phyloP scores from a whole-genome alignment of 805 yeast species.

The Metschnikowia vanudenii region DNA sequence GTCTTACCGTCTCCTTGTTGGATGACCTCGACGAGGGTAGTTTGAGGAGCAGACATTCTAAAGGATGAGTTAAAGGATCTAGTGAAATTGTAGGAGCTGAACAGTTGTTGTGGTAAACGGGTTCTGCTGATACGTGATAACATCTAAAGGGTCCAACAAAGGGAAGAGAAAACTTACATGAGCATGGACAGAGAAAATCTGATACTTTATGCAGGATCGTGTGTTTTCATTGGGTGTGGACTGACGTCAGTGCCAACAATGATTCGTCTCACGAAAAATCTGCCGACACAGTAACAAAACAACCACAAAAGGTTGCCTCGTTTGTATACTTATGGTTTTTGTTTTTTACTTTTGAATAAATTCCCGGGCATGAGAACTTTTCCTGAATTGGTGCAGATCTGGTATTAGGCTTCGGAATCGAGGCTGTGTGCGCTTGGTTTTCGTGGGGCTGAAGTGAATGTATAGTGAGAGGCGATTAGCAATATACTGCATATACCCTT shows the following conservation, averaged over 20 bases:
- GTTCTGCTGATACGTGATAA: slow-evolving; percentile 13
- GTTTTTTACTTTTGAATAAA: neutral
- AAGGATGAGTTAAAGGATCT: slow-evolving; percentile 9
- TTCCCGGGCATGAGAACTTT: neutral
- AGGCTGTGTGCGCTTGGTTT: slow-evolving; percentile 8
- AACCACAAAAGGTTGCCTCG: no score
- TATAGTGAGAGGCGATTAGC: slow-evolving; percentile 1
- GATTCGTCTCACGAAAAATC: neutral
- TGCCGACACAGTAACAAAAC: no score
- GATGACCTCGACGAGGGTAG: slow-evolving; percentile 42
- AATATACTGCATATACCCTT: slow-evolving; percentile 5
- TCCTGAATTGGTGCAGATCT: neutral
- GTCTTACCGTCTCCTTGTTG: slow-evolving; percentile 78
- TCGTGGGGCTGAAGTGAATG: slow-evolving; percentile 3
- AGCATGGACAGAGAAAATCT: neutral
- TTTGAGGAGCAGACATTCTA: slow-evolving; percentile 39
- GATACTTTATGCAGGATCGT: slow-evolving; percentile 2
- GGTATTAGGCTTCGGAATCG: neutral
- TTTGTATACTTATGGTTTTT: no score
- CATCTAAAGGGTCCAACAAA: slow-evolving; percentile 6
- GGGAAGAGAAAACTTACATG: slow-evolving; percentile 5
- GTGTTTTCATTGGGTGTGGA: neutral
- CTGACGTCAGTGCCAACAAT: slow-evolving; percentile 2
- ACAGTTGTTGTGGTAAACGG: slow-evolving; percentile 11
- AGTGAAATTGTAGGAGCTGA: slow-evolving; percentile 7